A percentile compares a stretch with the other conserved stretches of the same genome.
Conservation (phyloP, 768 basidiomycete genomes). For the Lentinus tigrinus region DNA sequence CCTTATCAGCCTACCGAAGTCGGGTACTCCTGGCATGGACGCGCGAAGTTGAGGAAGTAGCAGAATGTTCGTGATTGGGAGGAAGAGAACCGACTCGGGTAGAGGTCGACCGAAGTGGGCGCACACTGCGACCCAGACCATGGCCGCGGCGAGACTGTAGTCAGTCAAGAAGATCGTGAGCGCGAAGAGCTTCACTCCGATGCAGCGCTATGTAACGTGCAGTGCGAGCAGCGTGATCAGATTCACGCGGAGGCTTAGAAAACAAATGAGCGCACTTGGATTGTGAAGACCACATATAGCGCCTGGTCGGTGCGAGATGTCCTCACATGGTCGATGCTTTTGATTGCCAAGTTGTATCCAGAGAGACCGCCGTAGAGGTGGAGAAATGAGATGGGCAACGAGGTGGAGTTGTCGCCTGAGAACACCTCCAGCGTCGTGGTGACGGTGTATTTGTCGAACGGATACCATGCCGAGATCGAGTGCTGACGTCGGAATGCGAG, state of each 20-base stretch:
- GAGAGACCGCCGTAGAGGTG: conserved; percentile 1
- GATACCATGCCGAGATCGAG: not conserved
- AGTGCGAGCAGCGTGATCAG: too few species aligned
- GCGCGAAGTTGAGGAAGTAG: not conserved
- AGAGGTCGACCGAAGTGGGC: not conserved
- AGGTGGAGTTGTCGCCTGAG: not conserved
- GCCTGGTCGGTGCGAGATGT: not conserved
- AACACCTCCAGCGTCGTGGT: not conserved
- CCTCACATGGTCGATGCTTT: not conserved
- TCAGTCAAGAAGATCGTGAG: conserved; percentile 1
- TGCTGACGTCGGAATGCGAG: not conserved
- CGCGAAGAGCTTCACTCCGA: not conserved
- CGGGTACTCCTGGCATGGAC: not conserved
- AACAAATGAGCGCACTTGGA: not conserved
- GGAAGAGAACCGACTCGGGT: not conserved
- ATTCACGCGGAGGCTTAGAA: too few species aligned
- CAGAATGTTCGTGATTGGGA: not conserved
- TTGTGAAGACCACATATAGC: not conserved
- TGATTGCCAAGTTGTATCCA: not conserved
- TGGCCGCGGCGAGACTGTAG: not conserved
- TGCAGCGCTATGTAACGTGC: not conserved
- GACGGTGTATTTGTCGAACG: not conserved
- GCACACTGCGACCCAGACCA: conserved; percentile 1
- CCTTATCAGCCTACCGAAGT: not conserved
- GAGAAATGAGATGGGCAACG: not conserved